Conservation (phyloP, 306 rosid genomes). For the Trifolium fragiferum region DNA sequence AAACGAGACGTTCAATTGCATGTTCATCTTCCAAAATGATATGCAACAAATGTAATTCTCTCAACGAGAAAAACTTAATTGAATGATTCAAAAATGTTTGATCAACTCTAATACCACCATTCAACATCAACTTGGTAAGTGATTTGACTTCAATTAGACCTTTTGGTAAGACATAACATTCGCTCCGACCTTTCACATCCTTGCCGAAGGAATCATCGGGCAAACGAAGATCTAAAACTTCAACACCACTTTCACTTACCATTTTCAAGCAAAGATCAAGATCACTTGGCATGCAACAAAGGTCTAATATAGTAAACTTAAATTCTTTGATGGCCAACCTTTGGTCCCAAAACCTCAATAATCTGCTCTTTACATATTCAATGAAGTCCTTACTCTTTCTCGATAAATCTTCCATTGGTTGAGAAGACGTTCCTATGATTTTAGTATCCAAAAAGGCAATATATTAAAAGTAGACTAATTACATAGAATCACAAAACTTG, state of each 20-base stretch:
- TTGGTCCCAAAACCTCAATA: constrained; percentile 18
- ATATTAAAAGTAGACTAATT: no score
- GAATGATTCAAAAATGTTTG: constrained; percentile 28
- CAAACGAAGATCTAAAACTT: no score
- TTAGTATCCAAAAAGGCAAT: no score
- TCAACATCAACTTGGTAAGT: constrained; percentile 30
- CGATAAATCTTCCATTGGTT: neutral
- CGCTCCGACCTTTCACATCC: no score
- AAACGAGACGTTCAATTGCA: no score
- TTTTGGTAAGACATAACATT: constrained; percentile 24
- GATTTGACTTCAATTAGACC: constrained; percentile 36
- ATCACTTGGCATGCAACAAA: neutral
- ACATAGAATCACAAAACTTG: no score
- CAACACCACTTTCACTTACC: no score
- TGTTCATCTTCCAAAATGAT: no score
- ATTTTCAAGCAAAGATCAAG: constrained; percentile 43
- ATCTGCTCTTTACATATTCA: constrained; percentile 39
- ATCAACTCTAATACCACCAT: constrained; percentile 15
- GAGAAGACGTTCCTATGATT: no score
- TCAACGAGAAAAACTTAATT: constrained; percentile 26
- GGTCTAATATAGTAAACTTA: constrained; percentile 12
- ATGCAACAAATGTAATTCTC: neutral
- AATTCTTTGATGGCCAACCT: constrained; percentile 32
- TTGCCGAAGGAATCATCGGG: no score
- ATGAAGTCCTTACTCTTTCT: constrained; percentile 23